Conservation (phyloP, 2,329 filamentous ascomycete species). For the Ceratocystiopsis sp. region DNA sequence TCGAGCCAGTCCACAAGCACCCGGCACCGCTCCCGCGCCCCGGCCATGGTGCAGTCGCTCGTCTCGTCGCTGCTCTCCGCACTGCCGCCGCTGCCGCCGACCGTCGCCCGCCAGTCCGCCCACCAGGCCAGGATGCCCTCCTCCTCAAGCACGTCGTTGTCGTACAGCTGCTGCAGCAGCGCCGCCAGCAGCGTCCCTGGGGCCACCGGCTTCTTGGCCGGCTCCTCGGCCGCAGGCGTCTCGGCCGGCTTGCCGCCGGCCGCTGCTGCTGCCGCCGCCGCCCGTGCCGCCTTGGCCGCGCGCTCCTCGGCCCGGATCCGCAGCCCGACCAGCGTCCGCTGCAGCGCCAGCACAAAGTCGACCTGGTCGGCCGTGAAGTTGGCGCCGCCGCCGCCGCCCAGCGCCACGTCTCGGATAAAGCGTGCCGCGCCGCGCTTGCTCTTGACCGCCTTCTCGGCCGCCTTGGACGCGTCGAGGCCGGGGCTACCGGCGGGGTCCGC, state of each 20-base stretch:
- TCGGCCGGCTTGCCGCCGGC: not conserved
- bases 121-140: constrained; percentile 85
- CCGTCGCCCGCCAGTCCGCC: constrained; percentile 51
- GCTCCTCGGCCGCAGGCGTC: not conserved
- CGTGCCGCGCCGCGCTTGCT: constrained; percentile 33
- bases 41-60: constrained; percentile 31
- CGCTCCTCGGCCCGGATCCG: constrained; percentile 5
- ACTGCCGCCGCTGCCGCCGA: constrained; percentile 28
- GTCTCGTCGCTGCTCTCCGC: constrained; percentile 15
- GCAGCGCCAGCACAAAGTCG: constrained; percentile 67
- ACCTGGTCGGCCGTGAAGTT: constrained; percentile 55
- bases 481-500: constrained; percentile 29
- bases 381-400: constrained; percentile 38
- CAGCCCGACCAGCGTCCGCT: constrained; percentile 56
- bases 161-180: constrained; percentile 69
- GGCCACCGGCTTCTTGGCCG: constrained; percentile 8
- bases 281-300: no score
- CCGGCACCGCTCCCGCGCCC: constrained; percentile 55
- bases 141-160: constrained; percentile 71
- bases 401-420: constrained; percentile 24
- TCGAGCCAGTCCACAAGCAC: constrained; percentile 73
- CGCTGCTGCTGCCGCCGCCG: no score
- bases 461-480: constrained; percentile 41
- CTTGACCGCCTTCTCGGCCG: constrained; percentile 44
- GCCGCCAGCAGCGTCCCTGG: constrained; percentile 54